Percentiles rank a stretch among this genome's conserved stretches.
Evolutionary conservation across 2,329 filamentous ascomycete species (phyloP).

Genomic region (Penicillium sp.): DNA sequence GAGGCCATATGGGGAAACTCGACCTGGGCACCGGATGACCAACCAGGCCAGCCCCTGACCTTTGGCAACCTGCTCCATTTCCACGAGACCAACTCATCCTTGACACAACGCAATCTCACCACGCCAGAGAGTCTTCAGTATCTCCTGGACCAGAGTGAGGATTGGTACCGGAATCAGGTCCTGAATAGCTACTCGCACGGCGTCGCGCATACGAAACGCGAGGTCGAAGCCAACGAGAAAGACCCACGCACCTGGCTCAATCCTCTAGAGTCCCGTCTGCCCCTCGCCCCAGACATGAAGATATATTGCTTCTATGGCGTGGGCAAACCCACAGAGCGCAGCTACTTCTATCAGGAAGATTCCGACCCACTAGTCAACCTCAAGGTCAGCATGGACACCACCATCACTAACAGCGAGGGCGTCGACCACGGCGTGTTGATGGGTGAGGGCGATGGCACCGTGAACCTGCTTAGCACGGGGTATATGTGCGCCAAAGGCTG

Average conservation of each 20-base stretch:
- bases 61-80: slow-evolving; percentile 87
- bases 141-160: slow-evolving; percentile 71
- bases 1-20: slow-evolving; percentile 91
- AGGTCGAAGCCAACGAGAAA: slow-evolving; percentile 80
- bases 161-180: slow-evolving; percentile 79
- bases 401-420: slow-evolving; percentile 43
- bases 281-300: slow-evolving; percentile 82
- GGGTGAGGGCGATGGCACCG: slow-evolving; percentile 94
- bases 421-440: slow-evolving; percentile 88
- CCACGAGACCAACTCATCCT: slow-evolving; percentile 61
- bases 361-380: slow-evolving; percentile 59
- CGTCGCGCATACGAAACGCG: slow-evolving; percentile 71
- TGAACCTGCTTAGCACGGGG: slow-evolving; percentile 83
- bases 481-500: slow-evolving; percentile 98
- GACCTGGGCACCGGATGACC: slow-evolving; percentile 84
- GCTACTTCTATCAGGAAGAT: slow-evolving; percentile 84
- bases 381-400: slow-evolving; percentile 54
- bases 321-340: slow-evolving; percentile 87
- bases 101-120: slow-evolving; percentile 70
- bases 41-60: slow-evolving; percentile 66
- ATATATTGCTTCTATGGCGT: slow-evolving; percentile 97
- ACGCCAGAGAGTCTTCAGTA: slow-evolving; percentile 74
- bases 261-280: slow-evolving; percentile 85
- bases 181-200: slow-evolving; percentile 79
- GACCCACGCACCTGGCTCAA: slow-evolving; percentile 87